A percentile compares a stretch with the other conserved stretches of the same genome.
Conservation (phyloP, 306 rosid species). For the barrel medic (Medicago truncatula) region DNA sequence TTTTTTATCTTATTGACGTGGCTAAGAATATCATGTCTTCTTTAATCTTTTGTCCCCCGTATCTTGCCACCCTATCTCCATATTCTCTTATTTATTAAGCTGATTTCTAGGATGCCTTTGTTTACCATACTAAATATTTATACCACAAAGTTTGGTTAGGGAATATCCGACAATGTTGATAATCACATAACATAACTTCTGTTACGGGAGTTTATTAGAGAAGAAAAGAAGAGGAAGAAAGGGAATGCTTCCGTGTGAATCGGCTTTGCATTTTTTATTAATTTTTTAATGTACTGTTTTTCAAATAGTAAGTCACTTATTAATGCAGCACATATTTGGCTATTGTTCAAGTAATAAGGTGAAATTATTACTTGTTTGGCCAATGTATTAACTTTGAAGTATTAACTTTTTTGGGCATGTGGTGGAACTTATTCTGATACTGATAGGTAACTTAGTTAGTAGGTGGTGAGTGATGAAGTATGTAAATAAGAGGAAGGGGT, state of each 20-base stretch:
- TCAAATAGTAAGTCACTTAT: not conserved
- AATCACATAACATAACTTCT: not conserved
- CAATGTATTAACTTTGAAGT: not conserved
- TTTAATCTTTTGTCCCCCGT: not conserved
- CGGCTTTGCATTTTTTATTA: not conserved
- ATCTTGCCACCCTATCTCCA: conserved; percentile 5
- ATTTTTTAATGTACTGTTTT: not conserved
- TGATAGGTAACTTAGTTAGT: not conserved
- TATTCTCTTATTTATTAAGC: conserved; percentile 10
- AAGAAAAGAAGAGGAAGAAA: not conserved
- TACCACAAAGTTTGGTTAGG: conserved; percentile 21
- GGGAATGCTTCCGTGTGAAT: not conserved
- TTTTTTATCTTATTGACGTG: conserved; percentile 11
- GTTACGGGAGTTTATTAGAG: not conserved
- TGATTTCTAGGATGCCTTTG: conserved; percentile 28
- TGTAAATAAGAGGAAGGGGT: not conserved
- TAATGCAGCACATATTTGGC: conserved; percentile 19
- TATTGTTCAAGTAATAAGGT: conserved; percentile 8
- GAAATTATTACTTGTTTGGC: conserved; percentile 27
- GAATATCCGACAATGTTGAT: conserved; percentile 9
- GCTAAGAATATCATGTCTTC: conserved; percentile 6
- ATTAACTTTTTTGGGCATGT: not conserved
- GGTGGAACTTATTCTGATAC: conserved; percentile 14
- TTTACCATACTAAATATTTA: conserved; percentile 12
- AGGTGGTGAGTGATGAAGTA: not conserved